Evolutionary conservation across 305 asterid genomes (phyloP).

Genomic region (Solanum hybrid): DNA sequence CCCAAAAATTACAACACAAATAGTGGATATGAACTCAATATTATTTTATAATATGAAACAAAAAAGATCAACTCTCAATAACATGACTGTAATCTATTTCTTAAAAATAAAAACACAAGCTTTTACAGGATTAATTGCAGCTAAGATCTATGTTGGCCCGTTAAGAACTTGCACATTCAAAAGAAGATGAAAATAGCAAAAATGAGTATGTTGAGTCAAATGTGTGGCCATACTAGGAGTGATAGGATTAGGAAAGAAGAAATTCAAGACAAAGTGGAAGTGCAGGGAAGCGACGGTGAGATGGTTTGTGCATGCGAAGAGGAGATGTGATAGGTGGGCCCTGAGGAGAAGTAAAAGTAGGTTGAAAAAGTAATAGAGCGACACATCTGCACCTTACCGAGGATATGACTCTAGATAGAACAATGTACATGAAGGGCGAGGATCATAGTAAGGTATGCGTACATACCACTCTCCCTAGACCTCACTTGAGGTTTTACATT

Average conservation of each 20-base stretch:
- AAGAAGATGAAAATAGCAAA: not conserved
- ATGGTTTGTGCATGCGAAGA: not conserved
- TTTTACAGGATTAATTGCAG: not conserved
- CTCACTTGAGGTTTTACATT: not conserved
- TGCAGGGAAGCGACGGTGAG: not conserved
- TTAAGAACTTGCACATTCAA: not conserved
- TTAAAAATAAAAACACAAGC: too few species aligned
- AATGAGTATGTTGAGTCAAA: not conserved
- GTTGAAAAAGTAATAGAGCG: not conserved
- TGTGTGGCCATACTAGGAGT: not conserved
- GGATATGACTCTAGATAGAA: not conserved
- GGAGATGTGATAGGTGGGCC: not conserved
- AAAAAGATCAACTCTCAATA: not conserved
- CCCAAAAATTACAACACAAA: not conserved
- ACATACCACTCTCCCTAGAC: not conserved
- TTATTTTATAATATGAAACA: too few species aligned
- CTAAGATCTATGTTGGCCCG: not conserved
- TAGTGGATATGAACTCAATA: not conserved
- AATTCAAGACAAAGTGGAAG: rapidly evolving
- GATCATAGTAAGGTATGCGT: not conserved
- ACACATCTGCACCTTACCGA: not conserved
- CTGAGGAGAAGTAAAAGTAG: not conserved
- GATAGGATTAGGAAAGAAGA: not conserved
- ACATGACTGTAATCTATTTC: not conserved
- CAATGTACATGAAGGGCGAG: not conserved